These are phyloP conservation scores for Barnettozyma californica DNA, from an alignment of 805 yeast species.

Conservation along the genomic window DNA sequence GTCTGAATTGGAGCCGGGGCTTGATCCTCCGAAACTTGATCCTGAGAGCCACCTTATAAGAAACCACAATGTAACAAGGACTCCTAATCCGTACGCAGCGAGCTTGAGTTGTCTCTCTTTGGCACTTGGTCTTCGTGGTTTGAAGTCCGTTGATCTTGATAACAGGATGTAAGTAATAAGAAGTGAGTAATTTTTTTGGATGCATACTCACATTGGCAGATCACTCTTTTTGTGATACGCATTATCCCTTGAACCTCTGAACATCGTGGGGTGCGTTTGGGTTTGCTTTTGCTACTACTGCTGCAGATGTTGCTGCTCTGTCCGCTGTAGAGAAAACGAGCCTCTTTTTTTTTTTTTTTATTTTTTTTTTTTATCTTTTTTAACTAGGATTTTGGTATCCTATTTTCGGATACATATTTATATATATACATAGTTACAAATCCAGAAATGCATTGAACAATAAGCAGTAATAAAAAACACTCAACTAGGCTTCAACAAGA, in stretches of 20 bases:
- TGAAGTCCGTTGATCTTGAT: conserved; percentile 27
- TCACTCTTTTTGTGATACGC: conserved; percentile 38
- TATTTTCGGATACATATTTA: no score
- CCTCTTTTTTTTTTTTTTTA: no score
- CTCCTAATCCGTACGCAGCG: neutral
- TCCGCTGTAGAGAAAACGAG: no score
- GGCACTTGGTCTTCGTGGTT: conserved; percentile 17
- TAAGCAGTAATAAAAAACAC: neutral
- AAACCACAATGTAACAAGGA: neutral
- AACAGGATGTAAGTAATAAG: no score
- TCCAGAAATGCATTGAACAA: no score
- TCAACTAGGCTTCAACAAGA: conserved; percentile 4
- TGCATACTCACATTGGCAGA: conserved; percentile 38
- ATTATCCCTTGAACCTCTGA: conserved; percentile 22
- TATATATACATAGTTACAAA: no score
- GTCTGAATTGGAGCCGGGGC: neutral
- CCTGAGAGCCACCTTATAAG: neutral
- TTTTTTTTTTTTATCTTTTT: no score
- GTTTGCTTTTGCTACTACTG: neutral
- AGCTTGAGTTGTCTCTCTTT: neutral
- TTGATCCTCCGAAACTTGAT: neutral
- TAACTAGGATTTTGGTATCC: neutral
- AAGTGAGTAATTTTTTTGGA: no score
- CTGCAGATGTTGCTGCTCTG: neutral
- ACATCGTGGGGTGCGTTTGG: conserved; percentile 2